Evolutionary conservation across 139 green algal genomes (phyloP), one percentile per base, ranked within the genome.

Genomic region (Deuterostichococcus epilithicus): DNA sequence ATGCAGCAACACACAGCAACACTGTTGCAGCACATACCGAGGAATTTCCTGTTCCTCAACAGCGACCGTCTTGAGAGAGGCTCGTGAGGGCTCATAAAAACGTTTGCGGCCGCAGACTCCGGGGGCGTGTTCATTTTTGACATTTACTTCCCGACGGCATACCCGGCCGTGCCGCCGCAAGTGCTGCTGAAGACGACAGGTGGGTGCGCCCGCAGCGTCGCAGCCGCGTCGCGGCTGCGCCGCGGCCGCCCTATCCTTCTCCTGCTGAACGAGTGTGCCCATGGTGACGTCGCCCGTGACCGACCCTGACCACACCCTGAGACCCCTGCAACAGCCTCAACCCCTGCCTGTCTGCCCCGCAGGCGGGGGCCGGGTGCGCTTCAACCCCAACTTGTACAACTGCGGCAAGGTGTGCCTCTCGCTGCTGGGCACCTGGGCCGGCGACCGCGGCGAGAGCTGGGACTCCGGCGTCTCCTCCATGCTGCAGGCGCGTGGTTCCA

Each of bases 81-180:
- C n/a, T n/a, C n/a, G n/a, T n/a, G n/a, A n/a, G n/a, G n/a, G n/a
- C n/a, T n/a, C n/a, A n/a, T n/a, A n/a, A n/a, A n/a, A n/a, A n/a
- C n/a, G n/a, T n/a, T n/a, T n/a, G n/a, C n/a, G n/a, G 52, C 52
- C 18, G 52, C 92, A 5, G 96, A 97, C 83, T 73, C 74, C 10
- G 76, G 76, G 33, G 91, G 91, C 42, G 90, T 78, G 73, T 97
- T 97, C 75, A 36, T 94, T n/a, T 97, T 97, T 78, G 92, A 97
- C 85, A 78, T 96, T 39, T 94, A 90, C 82, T 92, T 95, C 72
- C 89, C 91, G 1, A 73, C 85, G 3, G 77, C 83, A 35, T 97
- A 94, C 83, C 92, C 92, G 5, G 37, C 78, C 32, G 44, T 71
- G n/a, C 82, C 86, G n/a, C 88, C 87, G 15, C 73, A 88, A 73